Conservation (phyloP, 495 filamentous ascomycete genomes). For the Oidiodendron maius region DNA sequence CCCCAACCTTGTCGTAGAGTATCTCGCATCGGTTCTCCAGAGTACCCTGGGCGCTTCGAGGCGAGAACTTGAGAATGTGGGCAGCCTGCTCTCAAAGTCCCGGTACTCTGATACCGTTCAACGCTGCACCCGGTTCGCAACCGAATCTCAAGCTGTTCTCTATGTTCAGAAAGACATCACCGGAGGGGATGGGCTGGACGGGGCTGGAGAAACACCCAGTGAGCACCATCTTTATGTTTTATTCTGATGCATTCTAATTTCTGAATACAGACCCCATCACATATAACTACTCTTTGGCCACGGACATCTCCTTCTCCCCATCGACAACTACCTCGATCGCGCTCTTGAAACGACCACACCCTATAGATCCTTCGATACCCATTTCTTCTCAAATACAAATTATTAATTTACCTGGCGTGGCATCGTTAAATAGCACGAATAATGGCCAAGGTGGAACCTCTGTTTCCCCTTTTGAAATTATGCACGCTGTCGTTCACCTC, state of each 20-base stretch:
- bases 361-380: slow-evolving; percentile 73
- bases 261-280: slow-evolving; percentile 15
- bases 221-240: slow-evolving; percentile 8
- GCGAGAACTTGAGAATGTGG: slow-evolving; percentile 69
- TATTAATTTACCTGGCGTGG: slow-evolving; percentile 79
- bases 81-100: slow-evolving; percentile 72
- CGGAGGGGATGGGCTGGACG: slow-evolving; percentile 45
- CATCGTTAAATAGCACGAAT: slow-evolving; percentile 53
- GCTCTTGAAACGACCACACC: slow-evolving; percentile 80
- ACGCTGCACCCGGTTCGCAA: slow-evolving; percentile 82
- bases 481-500: slow-evolving; percentile 82
- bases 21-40: slow-evolving; percentile 71
- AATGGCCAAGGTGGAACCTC: slow-evolving; percentile 58
- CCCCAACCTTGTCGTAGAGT: slow-evolving; percentile 58
- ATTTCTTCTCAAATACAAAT: slow-evolving; percentile 84
- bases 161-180: slow-evolving; percentile 84
- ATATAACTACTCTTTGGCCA: slow-evolving; percentile 72
- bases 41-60: slow-evolving; percentile 80
- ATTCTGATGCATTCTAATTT: slow-evolving; percentile 4
- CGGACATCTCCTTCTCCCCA: slow-evolving; percentile 72
- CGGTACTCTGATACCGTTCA: slow-evolving; percentile 72
- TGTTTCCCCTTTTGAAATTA: slow-evolving; percentile 80
- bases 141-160: slow-evolving; percentile 77
- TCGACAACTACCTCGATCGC: slow-evolving; percentile 79
- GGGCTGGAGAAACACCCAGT: slow-evolving; percentile 41